Evolutionary conservation across 208 protist species (phyloP).

Genomic region (Leishmania mexicana): DNA sequence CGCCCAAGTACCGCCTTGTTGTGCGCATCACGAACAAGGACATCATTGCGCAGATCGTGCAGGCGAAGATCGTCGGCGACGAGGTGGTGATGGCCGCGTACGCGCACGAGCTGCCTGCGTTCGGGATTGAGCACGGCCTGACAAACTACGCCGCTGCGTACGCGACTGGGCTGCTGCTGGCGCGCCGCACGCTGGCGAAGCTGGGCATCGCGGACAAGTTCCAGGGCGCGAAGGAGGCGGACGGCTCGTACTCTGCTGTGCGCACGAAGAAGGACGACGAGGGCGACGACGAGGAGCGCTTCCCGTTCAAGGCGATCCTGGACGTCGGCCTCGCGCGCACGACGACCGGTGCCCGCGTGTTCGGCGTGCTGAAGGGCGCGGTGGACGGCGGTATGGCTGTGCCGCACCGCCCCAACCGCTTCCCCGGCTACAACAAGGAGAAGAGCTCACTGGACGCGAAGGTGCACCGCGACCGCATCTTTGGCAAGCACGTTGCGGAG

Average conservation of each 20-base stretch:
- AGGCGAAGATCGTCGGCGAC: constrained; percentile 96
- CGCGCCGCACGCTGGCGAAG: constrained; percentile 97
- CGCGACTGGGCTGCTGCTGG: constrained; percentile 97
- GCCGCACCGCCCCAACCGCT: constrained; percentile 96
- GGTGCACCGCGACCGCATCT: constrained; percentile 95
- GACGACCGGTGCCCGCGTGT: constrained; percentile 96
- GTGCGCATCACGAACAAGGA: constrained; percentile 98
- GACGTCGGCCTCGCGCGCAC: constrained; percentile 98
- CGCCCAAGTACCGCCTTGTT: constrained; percentile 98
- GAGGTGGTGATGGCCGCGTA: constrained; percentile 95
- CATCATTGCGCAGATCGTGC: constrained; percentile 97
- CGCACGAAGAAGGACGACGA: constrained; percentile 82
- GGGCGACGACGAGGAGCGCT: constrained; percentile 81
- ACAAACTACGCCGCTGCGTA: constrained; percentile 99
- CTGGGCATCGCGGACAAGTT: constrained; percentile 95
- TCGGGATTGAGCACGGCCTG: constrained; percentile 96
- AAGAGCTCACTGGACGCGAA: constrained; percentile 91
- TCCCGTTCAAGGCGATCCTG: constrained; percentile 97
- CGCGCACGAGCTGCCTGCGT: constrained; percentile 97
- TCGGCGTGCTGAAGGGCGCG: constrained; percentile 95
- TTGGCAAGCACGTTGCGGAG: constrained; percentile 97
- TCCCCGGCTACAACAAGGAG: constrained; percentile 96
- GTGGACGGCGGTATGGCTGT: constrained; percentile 98
- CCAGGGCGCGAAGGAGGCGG: constrained; percentile 91
- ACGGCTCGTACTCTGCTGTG: constrained; percentile 83